Percentiles rank a stretch among this genome's conserved stretches.
phyloP scores from a whole-genome alignment of 495 filamentous ascomycete species.

The Tetracladium marchalianum region DNA sequence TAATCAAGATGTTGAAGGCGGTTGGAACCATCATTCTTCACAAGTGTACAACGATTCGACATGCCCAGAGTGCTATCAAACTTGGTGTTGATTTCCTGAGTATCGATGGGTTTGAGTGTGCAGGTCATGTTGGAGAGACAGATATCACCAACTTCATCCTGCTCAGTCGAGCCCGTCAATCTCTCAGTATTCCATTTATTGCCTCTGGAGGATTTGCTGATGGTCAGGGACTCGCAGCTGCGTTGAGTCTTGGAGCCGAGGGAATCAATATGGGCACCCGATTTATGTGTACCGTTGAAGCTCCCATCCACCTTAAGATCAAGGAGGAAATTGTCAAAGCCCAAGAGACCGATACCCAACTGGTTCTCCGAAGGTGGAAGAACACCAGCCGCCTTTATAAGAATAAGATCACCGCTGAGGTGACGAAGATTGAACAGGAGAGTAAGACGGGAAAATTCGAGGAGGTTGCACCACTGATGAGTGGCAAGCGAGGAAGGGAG shows the following conservation, averaged over 20 bases:
- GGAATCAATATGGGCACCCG: conserved; percentile 96
- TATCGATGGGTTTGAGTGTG: conserved; percentile 97
- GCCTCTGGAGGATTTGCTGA: conserved; percentile 94
- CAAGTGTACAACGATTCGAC: conserved; percentile 95
- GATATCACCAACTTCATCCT: conserved; percentile 99
- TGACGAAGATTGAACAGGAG: conserved; percentile 73
- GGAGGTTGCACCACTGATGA: conserved; percentile 83
- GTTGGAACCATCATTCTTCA: conserved; percentile 74
- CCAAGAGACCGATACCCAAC: conserved; percentile 79
- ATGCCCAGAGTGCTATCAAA: conserved; percentile 85
- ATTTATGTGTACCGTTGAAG: conserved; percentile 89
- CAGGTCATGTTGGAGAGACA: conserved; percentile 88
- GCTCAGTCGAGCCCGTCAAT: conserved; percentile 74
- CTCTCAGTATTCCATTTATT: conserved; percentile 82
- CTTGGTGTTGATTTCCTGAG: conserved; percentile 93
- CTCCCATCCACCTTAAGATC: conserved; percentile 86
- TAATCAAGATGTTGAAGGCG: conserved; percentile 81
- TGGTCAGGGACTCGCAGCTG: conserved; percentile 86
- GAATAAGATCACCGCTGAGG: conserved; percentile 79
- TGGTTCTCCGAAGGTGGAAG: conserved; percentile 83
- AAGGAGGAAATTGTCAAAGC: conserved; percentile 87
- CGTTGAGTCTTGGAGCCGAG: conserved; percentile 82
- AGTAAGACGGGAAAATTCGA: conserved; percentile 82
- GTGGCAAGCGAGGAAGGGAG: conserved; percentile 81
- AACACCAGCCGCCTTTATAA: conserved; percentile 84